These are phyloP conservation scores for Symmetrospora coprosmae DNA, from an alignment of 768 basidiomycete genomes.

Conservation along the genomic window DNA sequence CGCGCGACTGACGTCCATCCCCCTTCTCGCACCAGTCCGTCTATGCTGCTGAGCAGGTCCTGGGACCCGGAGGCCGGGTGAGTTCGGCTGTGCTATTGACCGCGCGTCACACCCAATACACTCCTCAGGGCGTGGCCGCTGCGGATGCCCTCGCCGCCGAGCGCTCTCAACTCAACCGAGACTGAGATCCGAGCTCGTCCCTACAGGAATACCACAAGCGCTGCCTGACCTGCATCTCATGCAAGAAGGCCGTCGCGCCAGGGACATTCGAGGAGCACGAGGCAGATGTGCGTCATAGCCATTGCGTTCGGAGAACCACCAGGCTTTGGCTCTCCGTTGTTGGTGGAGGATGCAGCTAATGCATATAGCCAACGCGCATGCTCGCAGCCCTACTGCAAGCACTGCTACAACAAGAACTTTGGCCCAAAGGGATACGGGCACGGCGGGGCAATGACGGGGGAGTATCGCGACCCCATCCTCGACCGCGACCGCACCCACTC, in stretches of 20 bases:
- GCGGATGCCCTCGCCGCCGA: no score
- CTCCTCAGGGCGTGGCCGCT: not conserved
- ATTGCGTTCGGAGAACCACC: no score
- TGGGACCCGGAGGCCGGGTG: slow-evolving; percentile 82
- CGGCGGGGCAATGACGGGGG: slow-evolving; percentile 18
- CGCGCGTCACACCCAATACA: slow-evolving; percentile 54
- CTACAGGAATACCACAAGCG: slow-evolving; percentile 42
- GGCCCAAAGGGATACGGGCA: slow-evolving; percentile 39
- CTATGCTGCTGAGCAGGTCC: slow-evolving; percentile 78
- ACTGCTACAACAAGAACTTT: slow-evolving; percentile 64
- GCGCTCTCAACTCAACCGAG: no score
- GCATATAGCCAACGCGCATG: not conserved
- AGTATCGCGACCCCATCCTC: slow-evolving; percentile 21
- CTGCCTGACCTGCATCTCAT: slow-evolving; percentile 62
- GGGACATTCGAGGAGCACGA: slow-evolving; percentile 66
- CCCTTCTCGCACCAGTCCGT: slow-evolving; percentile 39
- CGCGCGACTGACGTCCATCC: not conserved
- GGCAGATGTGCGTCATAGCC: slow-evolving; percentile 56
- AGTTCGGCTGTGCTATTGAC: slow-evolving; percentile 37
- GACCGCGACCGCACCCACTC: not conserved
- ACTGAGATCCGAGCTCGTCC: no score
- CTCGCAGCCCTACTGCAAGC: slow-evolving; percentile 48
- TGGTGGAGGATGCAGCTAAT: no score
- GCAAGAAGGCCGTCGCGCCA: slow-evolving; percentile 66
- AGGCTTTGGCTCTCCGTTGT: no score